A percentile compares a stretch with the other conserved stretches of the same genome.
These are phyloP conservation scores for Ascochyta viciae-villosae DNA, from an alignment of 2,329 filamentous ascomycete genomes.

Conservation along the genomic window DNA sequence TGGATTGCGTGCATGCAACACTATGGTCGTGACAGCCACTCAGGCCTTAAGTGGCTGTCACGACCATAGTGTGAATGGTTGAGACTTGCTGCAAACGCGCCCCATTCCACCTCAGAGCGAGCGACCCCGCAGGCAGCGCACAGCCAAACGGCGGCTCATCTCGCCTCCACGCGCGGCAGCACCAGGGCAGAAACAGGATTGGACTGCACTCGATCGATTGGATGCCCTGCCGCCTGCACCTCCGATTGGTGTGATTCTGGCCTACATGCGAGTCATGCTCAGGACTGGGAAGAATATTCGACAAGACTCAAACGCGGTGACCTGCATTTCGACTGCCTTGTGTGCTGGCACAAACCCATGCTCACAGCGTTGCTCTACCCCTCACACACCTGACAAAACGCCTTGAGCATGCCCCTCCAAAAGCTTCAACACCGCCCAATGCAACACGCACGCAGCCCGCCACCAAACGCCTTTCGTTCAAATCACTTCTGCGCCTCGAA, in stretches of 20 bases:
- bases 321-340: not conserved
- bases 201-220: constrained; percentile 6
- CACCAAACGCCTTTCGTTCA: not conserved
- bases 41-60: constrained; percentile 18
- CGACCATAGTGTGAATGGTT: constrained; percentile 9
- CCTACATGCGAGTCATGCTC: constrained; percentile 10
- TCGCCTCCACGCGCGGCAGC: constrained; percentile 12
- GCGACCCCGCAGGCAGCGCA: constrained; percentile 28
- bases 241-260: constrained; percentile 13
- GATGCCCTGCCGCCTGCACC: constrained; percentile 6
- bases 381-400: not conserved
- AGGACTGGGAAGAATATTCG: not conserved
- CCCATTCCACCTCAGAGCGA: constrained; percentile 19
- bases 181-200: constrained; percentile 14
- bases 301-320: not conserved
- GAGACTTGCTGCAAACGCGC: constrained; percentile 22
- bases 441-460: constrained; percentile 1
- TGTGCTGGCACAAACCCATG: not conserved
- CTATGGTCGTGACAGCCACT: constrained; percentile 6
- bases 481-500: constrained; percentile 54
- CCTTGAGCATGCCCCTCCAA: not conserved
- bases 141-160: constrained; percentile 20
- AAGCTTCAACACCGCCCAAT: constrained; percentile 5
- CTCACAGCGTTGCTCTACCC: not conserved
- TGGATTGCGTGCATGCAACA: not conserved